A percentile compares a stretch with the other conserved stretches of the same genome.
These are phyloP conservation scores for Musa balbisiana DNA, from an alignment of 202 grass and related monocot species.

Conservation along the genomic window DNA sequence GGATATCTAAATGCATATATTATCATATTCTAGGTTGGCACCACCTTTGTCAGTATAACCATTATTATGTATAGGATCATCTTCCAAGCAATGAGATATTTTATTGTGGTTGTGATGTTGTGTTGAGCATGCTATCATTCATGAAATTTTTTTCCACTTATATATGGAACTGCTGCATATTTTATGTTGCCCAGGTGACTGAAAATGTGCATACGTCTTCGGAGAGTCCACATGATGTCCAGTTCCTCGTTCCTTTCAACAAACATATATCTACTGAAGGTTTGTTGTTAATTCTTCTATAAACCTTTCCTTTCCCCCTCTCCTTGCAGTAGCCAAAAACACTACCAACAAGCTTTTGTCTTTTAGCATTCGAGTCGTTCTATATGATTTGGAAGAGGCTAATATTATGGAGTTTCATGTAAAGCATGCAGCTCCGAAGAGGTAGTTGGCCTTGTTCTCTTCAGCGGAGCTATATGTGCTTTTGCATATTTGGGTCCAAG, in stretches of 20 bases:
- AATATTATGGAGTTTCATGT: slow-evolving; percentile 30
- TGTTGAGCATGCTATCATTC: background rate
- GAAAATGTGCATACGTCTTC: slow-evolving; percentile 30
- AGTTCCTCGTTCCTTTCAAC: slow-evolving; percentile 82
- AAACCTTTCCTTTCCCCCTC: background rate
- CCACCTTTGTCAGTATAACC: no score
- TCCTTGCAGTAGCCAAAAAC: no score
- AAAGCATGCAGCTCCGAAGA: slow-evolving; percentile 79
- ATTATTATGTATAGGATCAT: background rate
- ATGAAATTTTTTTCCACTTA: slow-evolving; percentile 12
- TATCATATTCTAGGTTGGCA: background rate
- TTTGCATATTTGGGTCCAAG: slow-evolving; percentile 60
- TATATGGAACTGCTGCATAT: background rate
- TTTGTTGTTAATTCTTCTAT: slow-evolving; percentile 20
- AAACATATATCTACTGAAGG: slow-evolving; percentile 44
- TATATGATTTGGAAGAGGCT: slow-evolving; percentile 9
- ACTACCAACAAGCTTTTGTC: slow-evolving; percentile 10
- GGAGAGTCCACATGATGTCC: slow-evolving; percentile 35
- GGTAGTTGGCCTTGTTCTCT: slow-evolving; percentile 61
- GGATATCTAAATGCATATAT: background rate
- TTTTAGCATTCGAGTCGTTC: background rate
- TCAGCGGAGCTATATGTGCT: slow-evolving; percentile 54
- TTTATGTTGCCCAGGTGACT: slow-evolving; percentile 41
- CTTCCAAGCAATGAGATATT: background rate
- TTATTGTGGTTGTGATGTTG: background rate